These are phyloP conservation scores for Arthroderma sp. DNA, from an alignment of 2,329 filamentous ascomycete genomes.

Conservation along the genomic window DNA sequence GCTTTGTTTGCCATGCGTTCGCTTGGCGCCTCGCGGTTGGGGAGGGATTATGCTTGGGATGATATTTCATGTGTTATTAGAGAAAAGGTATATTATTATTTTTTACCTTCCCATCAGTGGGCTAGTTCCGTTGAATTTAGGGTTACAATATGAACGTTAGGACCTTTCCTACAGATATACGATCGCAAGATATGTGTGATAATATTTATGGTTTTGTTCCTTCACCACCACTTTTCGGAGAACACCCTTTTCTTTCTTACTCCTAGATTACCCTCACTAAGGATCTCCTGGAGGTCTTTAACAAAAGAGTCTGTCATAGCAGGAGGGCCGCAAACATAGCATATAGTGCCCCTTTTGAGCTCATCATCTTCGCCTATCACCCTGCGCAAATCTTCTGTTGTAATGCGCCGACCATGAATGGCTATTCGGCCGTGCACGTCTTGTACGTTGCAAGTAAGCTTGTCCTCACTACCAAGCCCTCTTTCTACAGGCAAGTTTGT, in stretches of 20 bases:
- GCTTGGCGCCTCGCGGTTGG: background rate
- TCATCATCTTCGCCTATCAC: conserved; percentile 21
- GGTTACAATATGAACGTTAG: background rate
- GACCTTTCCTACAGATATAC: background rate
- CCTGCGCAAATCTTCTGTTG: conserved; percentile 25
- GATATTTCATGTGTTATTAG: background rate
- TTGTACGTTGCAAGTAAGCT: background rate
- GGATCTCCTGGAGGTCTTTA: conserved; percentile 12
- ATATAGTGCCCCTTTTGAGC: conserved; percentile 30
- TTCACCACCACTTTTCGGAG: background rate
- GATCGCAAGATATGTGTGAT: background rate
- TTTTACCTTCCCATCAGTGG: background rate
- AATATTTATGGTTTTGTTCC: background rate
- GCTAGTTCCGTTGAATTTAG: background rate
- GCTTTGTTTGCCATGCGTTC: background rate
- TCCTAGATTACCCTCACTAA: no score
- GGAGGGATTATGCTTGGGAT: background rate
- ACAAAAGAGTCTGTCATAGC: conserved; percentile 58
- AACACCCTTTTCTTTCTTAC: background rate
- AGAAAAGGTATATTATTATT: background rate
- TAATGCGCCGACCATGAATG: conserved; percentile 26
- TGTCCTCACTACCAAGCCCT: background rate
- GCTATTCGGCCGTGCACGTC: conserved; percentile 16
- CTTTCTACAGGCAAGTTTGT: background rate
- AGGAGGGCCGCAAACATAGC: conserved; percentile 58